Evolutionary conservation across 2,329 filamentous ascomycete species (phyloP), one percentile per base, ranked within the genome.

Genomic region (Nigrospora oryzae): DNA sequence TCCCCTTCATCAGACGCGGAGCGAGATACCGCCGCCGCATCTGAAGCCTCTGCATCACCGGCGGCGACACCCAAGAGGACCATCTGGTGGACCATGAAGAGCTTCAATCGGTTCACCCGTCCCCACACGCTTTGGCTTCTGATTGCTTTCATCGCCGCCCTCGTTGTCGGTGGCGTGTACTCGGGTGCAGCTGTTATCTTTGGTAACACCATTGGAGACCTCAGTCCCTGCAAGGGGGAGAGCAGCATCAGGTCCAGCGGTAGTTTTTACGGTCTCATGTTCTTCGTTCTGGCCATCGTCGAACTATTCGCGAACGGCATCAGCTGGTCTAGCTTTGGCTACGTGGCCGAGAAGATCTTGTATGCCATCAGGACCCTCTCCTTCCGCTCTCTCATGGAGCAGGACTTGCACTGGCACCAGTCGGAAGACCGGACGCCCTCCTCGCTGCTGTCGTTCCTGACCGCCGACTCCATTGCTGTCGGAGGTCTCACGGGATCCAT

Each of bases 371-470:
- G 83, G 43, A 73, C 83, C 2, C 61, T 83, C 1, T 82, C 79
- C 0, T 77, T 87, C 56, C 74, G 79, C 3, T 78, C 82, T 0
- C 63, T 87, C 1, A 74, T 86, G 42, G 69, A 79, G 47, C 83
- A 86, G 60, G 79, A 81, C 49, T 64, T 85, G 40, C 73, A 83
- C 47, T 89, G 83, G 84, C 84, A 88, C 54, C 78, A 86, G 56
- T 80, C 81, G 0, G 70, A 77, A 17, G 74, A 71, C 5, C 74
- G 83, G 19, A 81, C 73, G 1, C 80, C 84, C 0, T 71, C 79
- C 0, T 64, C 71, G 11, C 67, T 89, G 5, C 67, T 88, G 2
- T 79, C 79, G 0, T 75, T 82, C 51, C 83, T 89, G 50, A 88
- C 82, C 4, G 78, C 75, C 38, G 85, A 89, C 54, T 77, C 80